Base-by-base conservation (phyloP, 192 early-diverging fungal genomes). In the Entomortierella beljakovae region DNA sequence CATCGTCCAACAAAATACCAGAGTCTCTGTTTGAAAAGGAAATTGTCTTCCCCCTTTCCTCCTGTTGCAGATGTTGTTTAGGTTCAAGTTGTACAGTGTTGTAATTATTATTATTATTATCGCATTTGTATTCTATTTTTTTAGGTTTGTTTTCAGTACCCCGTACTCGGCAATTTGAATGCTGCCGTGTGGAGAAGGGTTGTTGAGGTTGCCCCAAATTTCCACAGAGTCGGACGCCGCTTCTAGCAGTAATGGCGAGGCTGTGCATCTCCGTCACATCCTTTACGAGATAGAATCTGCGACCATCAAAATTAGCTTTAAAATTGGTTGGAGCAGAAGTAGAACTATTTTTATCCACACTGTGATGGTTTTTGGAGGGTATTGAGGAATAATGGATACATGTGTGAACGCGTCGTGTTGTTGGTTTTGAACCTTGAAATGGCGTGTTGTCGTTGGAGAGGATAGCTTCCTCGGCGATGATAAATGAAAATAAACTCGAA, bases 221-320 rank as follows among this genome's bases (percentile, higher is more conserved):
- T 18, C 63, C 63, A 25, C 51, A 55, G 6, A 35, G 37, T 6
- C 25, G 23, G 52, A 65, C 43, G 9, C 37, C 51, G 22, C 40
- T 59, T 29, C 49, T 46, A 15, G 75, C 75, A 0, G 75, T 68
- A 1, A 60, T 6, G 6, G 75, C 75, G 23, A 79, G 51, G 18
- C 48, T 42, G 8, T 79, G 75, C 67, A 79, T 70, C 57, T 63
- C 66, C 0, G 75, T 70, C 38, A 79, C 75, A 65, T 79, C 75
- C 62, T 70, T 69, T 40, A 79, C 35, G 5, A 61, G 48, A 33
- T 70, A 79, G 18, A 70, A 31, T n/a, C 75, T 67, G 20, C 40
- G 65, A 28, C 57, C 40, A 26, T 22, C 23, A 11, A 3, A n/a
- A n/a, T n/a, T n/a, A n/a, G n/a, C n/a, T n/a, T n/a, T n/a, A 25